These are phyloP conservation scores for Rhytidiadelphus loreus DNA, from an alignment of 225 moss, liverwort and hornwort genomes.

Conservation along the genomic window DNA sequence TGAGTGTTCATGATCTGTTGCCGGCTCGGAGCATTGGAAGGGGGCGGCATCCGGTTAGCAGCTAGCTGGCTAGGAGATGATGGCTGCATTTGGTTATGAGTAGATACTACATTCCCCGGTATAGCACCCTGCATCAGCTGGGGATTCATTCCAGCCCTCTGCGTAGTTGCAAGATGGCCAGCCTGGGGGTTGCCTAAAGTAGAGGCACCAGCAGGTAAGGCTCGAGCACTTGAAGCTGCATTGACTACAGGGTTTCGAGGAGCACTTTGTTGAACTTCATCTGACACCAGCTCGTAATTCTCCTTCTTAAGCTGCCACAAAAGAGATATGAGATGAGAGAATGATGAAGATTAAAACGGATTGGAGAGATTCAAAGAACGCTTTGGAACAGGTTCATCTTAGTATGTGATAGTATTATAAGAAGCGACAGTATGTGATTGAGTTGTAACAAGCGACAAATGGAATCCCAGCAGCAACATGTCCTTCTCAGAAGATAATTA, in stretches of 20 bases:
- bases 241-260: constrained; percentile 74
- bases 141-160: constrained; percentile 61
- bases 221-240: constrained; percentile 93
- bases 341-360: background rate
- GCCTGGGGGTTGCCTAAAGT: constrained; percentile 66
- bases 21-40: constrained; percentile 71
- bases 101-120: constrained; percentile 46
- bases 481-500: background rate
- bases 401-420: background rate
- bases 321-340: background rate
- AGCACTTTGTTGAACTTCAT: constrained; percentile 73
- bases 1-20: constrained; percentile 61
- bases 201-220: constrained; percentile 95
- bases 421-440: background rate
- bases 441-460: background rate
- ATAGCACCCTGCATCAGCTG: constrained; percentile 63
- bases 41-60: constrained; percentile 95
- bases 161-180: constrained; percentile 58
- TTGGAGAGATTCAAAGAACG: background rate
- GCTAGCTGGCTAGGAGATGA: constrained; percentile 86
- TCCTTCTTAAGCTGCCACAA: constrained; percentile 85
- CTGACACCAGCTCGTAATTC: constrained; percentile 78
- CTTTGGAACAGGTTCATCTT: background rate
- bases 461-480: background rate
- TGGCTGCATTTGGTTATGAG: constrained; percentile 70